A percentile compares a stretch with the other conserved stretches of the same genome.
Conservation (phyloP, 139 green algal genomes). For the Chlamydomonas urium region DNA sequence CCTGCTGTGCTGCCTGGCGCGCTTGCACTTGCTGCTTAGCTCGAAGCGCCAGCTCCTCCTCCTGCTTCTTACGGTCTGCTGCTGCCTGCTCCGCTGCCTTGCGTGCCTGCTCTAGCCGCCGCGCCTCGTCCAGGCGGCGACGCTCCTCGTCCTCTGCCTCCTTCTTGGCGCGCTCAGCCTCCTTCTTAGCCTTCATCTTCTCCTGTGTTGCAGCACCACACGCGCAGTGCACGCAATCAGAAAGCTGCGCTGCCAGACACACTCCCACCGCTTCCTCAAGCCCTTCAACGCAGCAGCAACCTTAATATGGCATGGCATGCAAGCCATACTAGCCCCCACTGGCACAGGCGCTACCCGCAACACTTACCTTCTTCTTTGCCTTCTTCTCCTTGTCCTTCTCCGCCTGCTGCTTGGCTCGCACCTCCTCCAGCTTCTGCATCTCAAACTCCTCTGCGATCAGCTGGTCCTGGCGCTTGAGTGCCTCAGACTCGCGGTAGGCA, state of each 20-base stretch:
- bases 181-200: slow-evolving; percentile 69
- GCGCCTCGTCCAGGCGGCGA: slow-evolving; percentile 33
- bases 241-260: too few relatives aligned
- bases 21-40: slow-evolving; percentile 23
- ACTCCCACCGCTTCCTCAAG: too few relatives aligned
- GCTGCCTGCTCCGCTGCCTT: slow-evolving; percentile 44
- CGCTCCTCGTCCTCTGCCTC: slow-evolving; percentile 49
- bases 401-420: slow-evolving; percentile 48
- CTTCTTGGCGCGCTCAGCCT: slow-evolving; percentile 61
- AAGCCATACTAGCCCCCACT: too few relatives aligned
- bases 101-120: slow-evolving; percentile 38
- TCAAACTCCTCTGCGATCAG: slow-evolving; percentile 92
- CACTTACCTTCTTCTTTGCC: slow-evolving; percentile 71
- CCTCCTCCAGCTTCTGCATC: slow-evolving; percentile 52
- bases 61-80: slow-evolving; percentile 22
- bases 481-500: slow-evolving; percentile 77
- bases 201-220: too few relatives aligned
- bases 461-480: slow-evolving; percentile 80
- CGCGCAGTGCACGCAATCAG: too few relatives aligned
- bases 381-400: slow-evolving; percentile 64
- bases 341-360: too few relatives aligned
- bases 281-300: neutral
- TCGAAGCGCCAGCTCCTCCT: slow-evolving; percentile 17
- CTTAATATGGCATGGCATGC: too few relatives aligned
- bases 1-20: slow-evolving; percentile 12